Conservation (phyloP, 768 basidiomycete genomes). For the Auriscalpium vulgare region DNA sequence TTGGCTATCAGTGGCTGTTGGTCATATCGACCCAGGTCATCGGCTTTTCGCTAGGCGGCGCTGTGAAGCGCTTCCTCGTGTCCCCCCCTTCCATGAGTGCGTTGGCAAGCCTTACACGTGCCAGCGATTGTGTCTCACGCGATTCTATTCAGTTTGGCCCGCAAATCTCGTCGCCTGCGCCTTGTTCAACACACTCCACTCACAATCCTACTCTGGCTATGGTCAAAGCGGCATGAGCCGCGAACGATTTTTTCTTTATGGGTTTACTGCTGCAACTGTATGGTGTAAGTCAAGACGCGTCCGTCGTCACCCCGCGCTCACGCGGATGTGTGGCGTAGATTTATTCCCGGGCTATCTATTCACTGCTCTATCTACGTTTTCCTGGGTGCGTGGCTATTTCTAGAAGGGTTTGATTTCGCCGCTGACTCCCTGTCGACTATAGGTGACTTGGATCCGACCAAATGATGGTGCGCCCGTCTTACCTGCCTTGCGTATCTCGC, state of each 20-base stretch:
- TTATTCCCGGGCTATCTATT: constrained; percentile 16
- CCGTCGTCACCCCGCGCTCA: constrained; percentile 19
- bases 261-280: constrained; percentile 43
- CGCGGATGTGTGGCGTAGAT: constrained; percentile 1
- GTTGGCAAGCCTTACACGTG: constrained; percentile 1
- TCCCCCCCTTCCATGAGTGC: constrained; percentile 45
- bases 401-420: neutral
- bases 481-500: neutral
- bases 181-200: constrained; percentile 71
- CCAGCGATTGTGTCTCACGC: neutral
- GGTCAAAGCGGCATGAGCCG: constrained; percentile 60
- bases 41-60: constrained; percentile 77
- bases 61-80: constrained; percentile 68
- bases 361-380: constrained; percentile 15
- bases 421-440: neutral
- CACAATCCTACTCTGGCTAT: constrained; percentile 55
- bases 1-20: constrained; percentile 69
- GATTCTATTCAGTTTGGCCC: constrained; percentile 51
- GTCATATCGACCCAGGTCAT: constrained; percentile 72
- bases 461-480: constrained; percentile 8
- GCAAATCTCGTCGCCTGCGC: constrained; percentile 67
- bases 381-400: constrained; percentile 10
- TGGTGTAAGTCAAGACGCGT: constrained; percentile 28
- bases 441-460: constrained; percentile 17
- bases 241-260: constrained; percentile 69